phyloP scores from a whole-genome alignment of 1,139 yeast genomes.

The Kodamaea fungicola region DNA sequence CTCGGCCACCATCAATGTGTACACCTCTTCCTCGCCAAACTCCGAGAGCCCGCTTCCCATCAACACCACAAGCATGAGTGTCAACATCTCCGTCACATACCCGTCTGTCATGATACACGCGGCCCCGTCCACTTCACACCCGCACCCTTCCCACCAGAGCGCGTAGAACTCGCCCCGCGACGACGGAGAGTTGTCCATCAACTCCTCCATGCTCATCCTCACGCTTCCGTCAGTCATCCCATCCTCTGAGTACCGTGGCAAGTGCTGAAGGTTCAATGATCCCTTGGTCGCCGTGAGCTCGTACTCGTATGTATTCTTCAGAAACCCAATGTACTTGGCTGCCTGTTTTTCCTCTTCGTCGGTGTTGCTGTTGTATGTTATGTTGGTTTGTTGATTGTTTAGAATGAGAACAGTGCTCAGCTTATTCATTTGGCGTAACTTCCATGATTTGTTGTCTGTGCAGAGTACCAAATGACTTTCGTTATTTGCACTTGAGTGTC shows the following conservation, averaged over 20 bases:
- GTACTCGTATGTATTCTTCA: slow-evolving; percentile 46
- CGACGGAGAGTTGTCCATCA: slow-evolving; percentile 50
- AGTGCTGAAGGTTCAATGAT: slow-evolving; percentile 33
- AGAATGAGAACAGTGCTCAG: slow-evolving; percentile 72
- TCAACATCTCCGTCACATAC: slow-evolving; percentile 29
- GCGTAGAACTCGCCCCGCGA: slow-evolving; percentile 52
- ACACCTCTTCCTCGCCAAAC: slow-evolving; percentile 20
- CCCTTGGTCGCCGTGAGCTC: slow-evolving; percentile 45
- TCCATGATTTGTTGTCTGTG: slow-evolving; percentile 56
- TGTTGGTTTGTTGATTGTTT: slow-evolving; percentile 23
- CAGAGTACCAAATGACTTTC: slow-evolving; percentile 58
- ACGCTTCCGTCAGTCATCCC: slow-evolving; percentile 4
- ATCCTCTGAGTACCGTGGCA: slow-evolving; percentile 42
- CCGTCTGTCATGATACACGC: slow-evolving; percentile 26
- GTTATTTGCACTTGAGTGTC: slow-evolving; percentile 15
- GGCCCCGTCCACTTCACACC: slow-evolving; percentile 43
- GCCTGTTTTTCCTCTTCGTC: slow-evolving; percentile 6
- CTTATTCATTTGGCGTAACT: slow-evolving; percentile 76
- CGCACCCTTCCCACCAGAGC: slow-evolving; percentile 55
- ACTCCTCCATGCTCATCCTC: slow-evolving; percentile 27
- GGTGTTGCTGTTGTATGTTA: slow-evolving; percentile 8
- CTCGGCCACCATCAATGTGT: slow-evolving; percentile 16
- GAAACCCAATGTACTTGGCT: slow-evolving; percentile 32
- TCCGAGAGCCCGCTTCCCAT: slow-evolving; percentile 39
- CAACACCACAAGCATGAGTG: slow-evolving; percentile 47